A percentile compares a stretch with the other conserved stretches of the same genome.
These are phyloP conservation scores for Penicillium sp. DNA, from an alignment of 2,329 filamentous ascomycete species.

Conservation along the genomic window DNA sequence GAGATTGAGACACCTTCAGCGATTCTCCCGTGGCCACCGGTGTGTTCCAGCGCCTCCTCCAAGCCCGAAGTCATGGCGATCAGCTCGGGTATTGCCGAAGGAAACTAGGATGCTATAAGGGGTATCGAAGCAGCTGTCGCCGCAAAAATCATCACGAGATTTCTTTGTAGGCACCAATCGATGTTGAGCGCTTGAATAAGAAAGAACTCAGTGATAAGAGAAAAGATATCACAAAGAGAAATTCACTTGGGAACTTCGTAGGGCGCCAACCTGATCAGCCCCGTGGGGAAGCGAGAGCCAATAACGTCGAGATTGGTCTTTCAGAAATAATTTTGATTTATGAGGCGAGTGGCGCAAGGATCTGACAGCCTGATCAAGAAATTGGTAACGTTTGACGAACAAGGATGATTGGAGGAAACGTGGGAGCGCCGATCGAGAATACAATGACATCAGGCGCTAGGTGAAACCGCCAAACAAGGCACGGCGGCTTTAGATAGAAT, in stretches of 20 bases:
- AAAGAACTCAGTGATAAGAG: background rate
- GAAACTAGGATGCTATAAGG: conserved; percentile 1
- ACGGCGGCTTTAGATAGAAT: conserved; percentile 14
- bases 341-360: conserved; percentile 31
- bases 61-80: conserved; percentile 29
- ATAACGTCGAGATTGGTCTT: background rate
- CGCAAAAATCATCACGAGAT: conserved; percentile 2
- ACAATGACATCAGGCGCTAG: conserved; percentile 39
- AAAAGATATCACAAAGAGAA: background rate
- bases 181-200: background rate
- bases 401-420: conserved; percentile 30
- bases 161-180: background rate
- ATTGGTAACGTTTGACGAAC: conserved; percentile 13
- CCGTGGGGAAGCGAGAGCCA: conserved; percentile 11
- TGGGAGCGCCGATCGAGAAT: conserved; percentile 25
- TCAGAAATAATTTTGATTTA: conserved; percentile 14
- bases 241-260: conserved; percentile 2
- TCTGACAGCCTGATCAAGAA: conserved; percentile 12
- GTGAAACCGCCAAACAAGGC: conserved; percentile 29
- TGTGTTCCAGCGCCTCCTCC: conserved; percentile 36
- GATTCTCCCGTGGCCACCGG: conserved; percentile 36
- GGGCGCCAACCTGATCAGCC: conserved; percentile 16
- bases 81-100: conserved; percentile 5
- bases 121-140: background rate
- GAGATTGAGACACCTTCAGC: conserved; percentile 38